phyloP scores from a whole-genome alignment of 75 land plant species.

The Cupressus sempervirens region DNA sequence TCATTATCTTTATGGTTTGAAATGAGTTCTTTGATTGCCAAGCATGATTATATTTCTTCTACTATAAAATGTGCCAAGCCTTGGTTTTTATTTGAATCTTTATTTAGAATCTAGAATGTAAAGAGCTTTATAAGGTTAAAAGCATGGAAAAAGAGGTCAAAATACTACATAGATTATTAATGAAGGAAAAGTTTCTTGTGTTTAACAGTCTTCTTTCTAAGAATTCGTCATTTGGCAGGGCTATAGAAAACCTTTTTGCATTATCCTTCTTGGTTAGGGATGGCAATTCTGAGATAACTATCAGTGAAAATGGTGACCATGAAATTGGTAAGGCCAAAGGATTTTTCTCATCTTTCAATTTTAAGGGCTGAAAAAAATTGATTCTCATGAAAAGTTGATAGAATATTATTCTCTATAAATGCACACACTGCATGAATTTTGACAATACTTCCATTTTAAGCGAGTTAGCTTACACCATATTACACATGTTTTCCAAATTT shows the following conservation, averaged over 20 bases:
- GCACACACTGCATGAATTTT: too few species aligned
- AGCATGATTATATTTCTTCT: neutral
- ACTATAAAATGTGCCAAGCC: neutral
- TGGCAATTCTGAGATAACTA: neutral
- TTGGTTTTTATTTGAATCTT: neutral
- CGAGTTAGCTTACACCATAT: too few species aligned
- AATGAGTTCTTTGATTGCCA: neutral
- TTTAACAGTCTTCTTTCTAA: neutral
- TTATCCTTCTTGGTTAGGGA: constrained; percentile 6
- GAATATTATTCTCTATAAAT: too few species aligned
- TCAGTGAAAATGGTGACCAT: neutral
- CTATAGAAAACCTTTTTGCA: constrained; percentile 10
- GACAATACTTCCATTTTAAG: too few species aligned
- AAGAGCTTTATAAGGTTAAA: neutral
- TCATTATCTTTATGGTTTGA: too few species aligned
- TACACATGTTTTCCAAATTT: too few species aligned
- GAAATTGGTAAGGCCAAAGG: neutral
- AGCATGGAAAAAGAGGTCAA: neutral
- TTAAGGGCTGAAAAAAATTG: too few species aligned
- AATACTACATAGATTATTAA: neutral
- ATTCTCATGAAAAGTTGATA: too few species aligned
- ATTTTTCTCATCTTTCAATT: neutral
- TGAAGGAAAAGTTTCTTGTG: neutral
- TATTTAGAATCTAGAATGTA: neutral
- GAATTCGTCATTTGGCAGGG: neutral